Base-by-base conservation (phyloP, 257 asterid species). In the Fraxinus americana region DNA sequence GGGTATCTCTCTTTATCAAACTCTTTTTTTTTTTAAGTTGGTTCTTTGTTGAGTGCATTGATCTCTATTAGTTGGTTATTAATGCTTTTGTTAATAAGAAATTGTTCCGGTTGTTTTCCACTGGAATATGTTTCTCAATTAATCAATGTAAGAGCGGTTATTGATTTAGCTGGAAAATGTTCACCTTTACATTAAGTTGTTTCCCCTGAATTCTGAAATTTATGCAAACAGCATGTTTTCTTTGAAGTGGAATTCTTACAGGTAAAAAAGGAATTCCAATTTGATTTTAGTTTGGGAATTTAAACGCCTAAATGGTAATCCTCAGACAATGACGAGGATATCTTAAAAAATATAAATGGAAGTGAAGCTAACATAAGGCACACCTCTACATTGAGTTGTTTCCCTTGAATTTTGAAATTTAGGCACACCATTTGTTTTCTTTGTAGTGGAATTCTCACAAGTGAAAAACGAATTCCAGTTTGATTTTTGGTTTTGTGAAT, bases 1-100 rank as follows among this genome's bases (percentile, higher is more conserved):
- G 86, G 98, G 98, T 94, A 89, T 74, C 71, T n/a, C 29, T 71
- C 35, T 16, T 35, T n/a, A n/a, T 16, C 16, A 14, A 21, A 16
- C 14, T 1, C 35, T 36, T 61, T 27, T 8, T 70, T 75, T 11
- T 23, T 75, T 14, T 36, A 3, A 6, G n/a, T 21, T 23, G 32
- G 12, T 70, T 77, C 11, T 34, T 54, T 11, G 59, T 11, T 68
- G 52, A 34, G 30, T 48, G 14, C 39, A 57, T 50, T 12, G 16
- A 11, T 21, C 52, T 41, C 41, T 3, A 23, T 9, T 23, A 8
- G 32, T 61, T 61, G 32, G 32, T 6, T 23, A 7, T 25, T 10
- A 11, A 63, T 27, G 69, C 32, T 63, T 16, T 63, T 61, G 5
- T 57, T 9, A 57, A 57, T 57, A 19, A 57, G 67, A 3, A n/a